Conservation (phyloP, 352 stramenopile species). For the Globisporangium rhizosaccharum region DNA sequence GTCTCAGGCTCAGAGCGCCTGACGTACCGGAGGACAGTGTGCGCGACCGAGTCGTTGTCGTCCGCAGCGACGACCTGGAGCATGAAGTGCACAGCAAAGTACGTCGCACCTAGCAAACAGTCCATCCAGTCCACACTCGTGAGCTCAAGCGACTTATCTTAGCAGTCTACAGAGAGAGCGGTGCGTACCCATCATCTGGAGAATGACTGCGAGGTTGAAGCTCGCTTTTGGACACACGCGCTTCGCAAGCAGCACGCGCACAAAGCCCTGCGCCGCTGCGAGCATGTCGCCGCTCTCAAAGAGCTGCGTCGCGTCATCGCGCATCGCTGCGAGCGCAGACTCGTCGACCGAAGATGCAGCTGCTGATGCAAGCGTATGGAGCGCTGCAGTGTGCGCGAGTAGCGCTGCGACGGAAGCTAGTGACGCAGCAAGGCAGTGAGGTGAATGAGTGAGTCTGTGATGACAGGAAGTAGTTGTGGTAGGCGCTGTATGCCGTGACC, state of each 20-base stretch:
- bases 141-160: too few relatives aligned
- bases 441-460: too few relatives aligned
- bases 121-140: too few relatives aligned
- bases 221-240: slow-evolving; percentile 57
- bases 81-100: slow-evolving; percentile 63
- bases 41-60: slow-evolving; percentile 68
- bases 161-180: neutral
- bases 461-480: too few relatives aligned
- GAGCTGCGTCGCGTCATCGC: slow-evolving; percentile 26
- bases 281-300: slow-evolving; percentile 60
- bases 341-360: neutral
- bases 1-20: neutral
- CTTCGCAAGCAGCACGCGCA: slow-evolving; percentile 35
- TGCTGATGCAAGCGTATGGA: too few relatives aligned
- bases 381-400: neutral
- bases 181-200: slow-evolving; percentile 55
- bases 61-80: slow-evolving; percentile 58
- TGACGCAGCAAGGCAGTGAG: too few relatives aligned
- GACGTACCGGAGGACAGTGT: slow-evolving; percentile 60
- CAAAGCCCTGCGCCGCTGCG: slow-evolving; percentile 38
- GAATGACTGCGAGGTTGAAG: slow-evolving; percentile 74
- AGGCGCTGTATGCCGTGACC: neutral
- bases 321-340: slow-evolving; percentile 30
- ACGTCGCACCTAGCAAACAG: slow-evolving; percentile 37
- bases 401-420: neutral